Base-by-base conservation (phyloP, 225 moss, liverwort and hornwort genomes). In the Lunularia cruciata region DNA sequence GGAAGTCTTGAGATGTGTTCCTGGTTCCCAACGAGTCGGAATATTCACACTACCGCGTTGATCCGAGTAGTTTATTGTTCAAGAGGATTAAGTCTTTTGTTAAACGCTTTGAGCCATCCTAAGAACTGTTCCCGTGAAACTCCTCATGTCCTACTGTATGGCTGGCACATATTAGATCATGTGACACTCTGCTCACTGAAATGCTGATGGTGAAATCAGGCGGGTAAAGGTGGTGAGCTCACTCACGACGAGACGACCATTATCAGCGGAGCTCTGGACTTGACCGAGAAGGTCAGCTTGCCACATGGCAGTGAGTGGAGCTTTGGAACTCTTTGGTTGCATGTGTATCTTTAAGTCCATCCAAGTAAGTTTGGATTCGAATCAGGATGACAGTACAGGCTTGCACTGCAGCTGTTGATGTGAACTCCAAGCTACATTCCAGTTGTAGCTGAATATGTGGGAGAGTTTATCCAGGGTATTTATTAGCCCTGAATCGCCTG, bases 181-280 rank as follows among this genome's bases (percentile, higher is more conserved):
- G n/a, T n/a, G 60, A 6, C 18, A 33, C 18, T 60, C 8, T 26
- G 19, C 27, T 26, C 3, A 35, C 15, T 26, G 8, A 10, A 6
- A 43, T 43, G 43, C 43, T 43, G 43, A 11, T 43, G 43, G 43
- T 16, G 6, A 68, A 63, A n/a, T 38, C 78, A 95, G 95, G 95
- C 92, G 66, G 95, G 95, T 25, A 92, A 89, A 86, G 95, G 95
- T 72, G 95, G 95, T 39, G 95, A 96, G 58, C 87, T 96, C 54
- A 86, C 87, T 5, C 88, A 90, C 74, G 95, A 96, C 48, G 95
- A 96, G 77, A 96, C 95, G 26, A 92, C 90, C 58, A 96, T 96
- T 54, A 96, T 96, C 47, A 89, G 83, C 77, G 95, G 95, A 66
- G 95, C 95, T 65, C 73, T 96, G 79, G 87, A 96, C 72, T 69